Evolutionary conservation across 495 filamentous ascomycete species (phyloP), one percentile per base, ranked within the genome.

Genomic region (Lasiosphaeria miniovina): DNA sequence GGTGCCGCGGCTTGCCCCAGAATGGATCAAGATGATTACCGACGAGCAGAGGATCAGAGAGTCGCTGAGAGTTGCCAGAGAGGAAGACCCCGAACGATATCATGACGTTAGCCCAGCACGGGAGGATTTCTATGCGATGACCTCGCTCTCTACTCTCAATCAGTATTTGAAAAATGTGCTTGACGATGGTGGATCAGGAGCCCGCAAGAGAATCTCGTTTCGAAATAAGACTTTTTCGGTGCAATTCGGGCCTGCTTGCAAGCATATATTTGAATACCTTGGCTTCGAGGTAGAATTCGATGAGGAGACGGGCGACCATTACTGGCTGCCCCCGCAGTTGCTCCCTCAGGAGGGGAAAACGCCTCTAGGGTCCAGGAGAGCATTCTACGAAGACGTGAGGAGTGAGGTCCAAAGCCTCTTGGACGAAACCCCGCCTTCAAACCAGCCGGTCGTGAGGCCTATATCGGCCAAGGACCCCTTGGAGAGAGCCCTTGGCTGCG

Each of bases 181-280:
- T 51, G 67, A 79, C 36, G 71, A 79, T 41, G 63, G 59, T 54
- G 65, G 7, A 63, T 70, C 54, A 63, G 69, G 45, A 0, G 49
- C 62, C 36, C 75, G 77, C 40, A 85, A 83, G 67, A 64, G 71
- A 24, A 89, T 93, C 56, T 81, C 84, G 4, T 78, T 80, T 12
- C 72, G 82, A 7, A 93, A 93, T 72, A 92, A 90, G 69, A 82
- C 80, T 14, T 95, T 90, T 64, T 75, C 83, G 54, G 75, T 86
- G 12, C 81, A 85, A 45, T 88, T 93, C 68, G 88, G 90, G 12
- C 73, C 71, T 32, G 78, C 83, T 15, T 90, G 89, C 67, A 75
- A 83, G 57, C 73, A 81, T 36, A 65, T 93, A 38, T 76, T 93
- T 40, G 77, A 78, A 52, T 85, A 82, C 41, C 70, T 92, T 4